These are phyloP conservation scores for Leccinum insolens DNA, from an alignment of 1,284 basidiomycete species.

Conservation along the genomic window DNA sequence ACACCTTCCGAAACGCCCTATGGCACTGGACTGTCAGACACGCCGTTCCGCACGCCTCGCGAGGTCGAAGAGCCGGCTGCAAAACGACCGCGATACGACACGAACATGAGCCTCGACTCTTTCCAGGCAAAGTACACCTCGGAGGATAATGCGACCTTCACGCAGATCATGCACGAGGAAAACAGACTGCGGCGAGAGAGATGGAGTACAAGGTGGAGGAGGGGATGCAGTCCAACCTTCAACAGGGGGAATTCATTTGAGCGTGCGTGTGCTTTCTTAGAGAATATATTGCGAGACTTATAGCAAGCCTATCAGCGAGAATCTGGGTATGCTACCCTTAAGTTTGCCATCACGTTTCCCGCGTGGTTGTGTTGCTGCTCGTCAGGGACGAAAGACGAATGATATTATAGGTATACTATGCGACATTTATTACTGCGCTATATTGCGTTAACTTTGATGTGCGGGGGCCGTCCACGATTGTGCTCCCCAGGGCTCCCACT, in stretches of 20 bases:
- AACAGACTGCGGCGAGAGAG: slow-evolving; percentile 77
- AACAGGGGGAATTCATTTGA: background rate
- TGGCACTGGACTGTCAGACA: slow-evolving; percentile 61
- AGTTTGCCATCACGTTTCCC: background rate
- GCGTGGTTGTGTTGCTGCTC: background rate
- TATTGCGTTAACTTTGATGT: no score
- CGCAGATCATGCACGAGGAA: slow-evolving; percentile 86
- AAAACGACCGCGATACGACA: slow-evolving; percentile 64
- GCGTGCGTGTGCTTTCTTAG: background rate
- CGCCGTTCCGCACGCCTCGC: slow-evolving; percentile 55
- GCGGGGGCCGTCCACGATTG: no score
- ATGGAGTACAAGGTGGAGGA: slow-evolving; percentile 43
- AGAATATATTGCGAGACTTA: background rate
- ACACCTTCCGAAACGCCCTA: slow-evolving; percentile 72
- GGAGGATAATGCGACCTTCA: slow-evolving; percentile 95
- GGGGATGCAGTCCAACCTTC: background rate
- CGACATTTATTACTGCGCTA: no score
- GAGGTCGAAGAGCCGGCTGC: slow-evolving; percentile 41
- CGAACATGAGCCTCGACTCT: slow-evolving; percentile 69
- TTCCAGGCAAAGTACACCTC: slow-evolving; percentile 93
- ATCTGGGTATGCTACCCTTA: background rate
- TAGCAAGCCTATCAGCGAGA: background rate
- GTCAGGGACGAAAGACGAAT: background rate
- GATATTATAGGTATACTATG: background rate
- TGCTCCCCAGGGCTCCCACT: no score